Evolutionary conservation across 2,329 filamentous ascomycete genomes (phyloP).

Genomic region (Pseudogymnoascus destructans): DNA sequence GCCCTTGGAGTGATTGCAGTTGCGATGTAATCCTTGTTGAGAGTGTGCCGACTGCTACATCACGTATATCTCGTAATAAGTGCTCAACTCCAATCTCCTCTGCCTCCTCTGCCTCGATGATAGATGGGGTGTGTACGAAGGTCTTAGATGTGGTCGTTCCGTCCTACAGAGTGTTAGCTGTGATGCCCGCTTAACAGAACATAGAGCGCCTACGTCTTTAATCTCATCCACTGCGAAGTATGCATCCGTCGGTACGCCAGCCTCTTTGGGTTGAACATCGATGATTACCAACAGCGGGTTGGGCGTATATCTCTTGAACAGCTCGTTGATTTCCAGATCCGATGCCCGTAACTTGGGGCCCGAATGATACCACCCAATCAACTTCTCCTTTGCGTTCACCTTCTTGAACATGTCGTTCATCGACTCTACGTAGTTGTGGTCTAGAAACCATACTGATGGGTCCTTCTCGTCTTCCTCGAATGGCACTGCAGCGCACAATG

Average conservation of each 20-base stretch:
- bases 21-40: slow-evolving; percentile 96
- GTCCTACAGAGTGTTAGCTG: slow-evolving; percentile 44
- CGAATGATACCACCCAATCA: slow-evolving; percentile 99
- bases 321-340: slow-evolving; percentile 97
- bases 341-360: slow-evolving; percentile 93
- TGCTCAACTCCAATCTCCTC: slow-evolving; percentile 99
- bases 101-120: slow-evolving; percentile 97
- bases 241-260: slow-evolving; percentile 92
- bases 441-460: slow-evolving; percentile 95
- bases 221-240: slow-evolving; percentile 99
- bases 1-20: slow-evolving; percentile 88
- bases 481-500: slow-evolving; percentile 48
- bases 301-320: slow-evolving; percentile 98
- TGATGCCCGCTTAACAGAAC: neutral
- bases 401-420: slow-evolving; percentile 99
- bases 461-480: slow-evolving; percentile 99
- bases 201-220: slow-evolving; percentile 64
- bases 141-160: slow-evolving; percentile 94
- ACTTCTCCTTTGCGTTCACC: slow-evolving; percentile 95
- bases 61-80: slow-evolving; percentile 90
- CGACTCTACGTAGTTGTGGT: slow-evolving; percentile 98
- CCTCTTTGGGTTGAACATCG: slow-evolving; percentile 95
- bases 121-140: slow-evolving; percentile 95
- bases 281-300: slow-evolving; percentile 96
- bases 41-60: slow-evolving; percentile 91